Base-by-base conservation (phyloP, 2,329 filamentous ascomycete genomes). In the Ceratocystis colombiana region DNA sequence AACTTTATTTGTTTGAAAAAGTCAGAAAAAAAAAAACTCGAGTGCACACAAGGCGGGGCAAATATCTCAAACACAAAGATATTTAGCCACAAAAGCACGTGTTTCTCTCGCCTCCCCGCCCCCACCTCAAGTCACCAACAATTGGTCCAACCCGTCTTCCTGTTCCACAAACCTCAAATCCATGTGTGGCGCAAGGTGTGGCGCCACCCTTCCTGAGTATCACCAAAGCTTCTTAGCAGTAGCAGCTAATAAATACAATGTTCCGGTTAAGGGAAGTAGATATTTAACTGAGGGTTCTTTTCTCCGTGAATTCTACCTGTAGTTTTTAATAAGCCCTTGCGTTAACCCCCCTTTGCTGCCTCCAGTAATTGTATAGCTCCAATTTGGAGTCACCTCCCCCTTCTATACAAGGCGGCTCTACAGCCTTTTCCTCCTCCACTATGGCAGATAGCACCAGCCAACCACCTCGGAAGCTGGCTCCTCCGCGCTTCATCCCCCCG, bases 401-500 rank as follows among this genome's bases (percentile, higher is more conserved):
- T 25, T 25, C 53, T 33, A 5, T n/a, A 25, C 4, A 57, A 57
- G 22, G 53, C 53, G 53, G 28, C n/a, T 20, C 48, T 25, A 57
- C 22, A 57, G 10, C 22, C 5, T 10, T 17, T 25, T 28, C 15
- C 22, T 15, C 37, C 53, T 17, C 28, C 53, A 33, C 61, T 22
- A 63, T 63, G 63, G 63, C 50, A 65, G 46, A 65, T 30, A 44
- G 20, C 63, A 44, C 30, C 25, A 17, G 33, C 61, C 30, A 65
- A 20, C 55, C 62, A 8, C 62, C 66, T 5, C 25, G 57, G 41
- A 50, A 62, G 30, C 62, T 62, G 37, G 61, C 53, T 8, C 33
- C 66, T 53, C 66, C 66, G n/a, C 62, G 66, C 4, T 67, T 67
- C 63, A 53, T 67, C 5, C 66, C 66, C 6, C 66, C 66, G 28